A percentile compares a stretch with the other conserved stretches of the same genome.
These are phyloP conservation scores for Aspergillaceae sp. DNA, from an alignment of 2,329 filamentous ascomycete genomes.

Conservation along the genomic window DNA sequence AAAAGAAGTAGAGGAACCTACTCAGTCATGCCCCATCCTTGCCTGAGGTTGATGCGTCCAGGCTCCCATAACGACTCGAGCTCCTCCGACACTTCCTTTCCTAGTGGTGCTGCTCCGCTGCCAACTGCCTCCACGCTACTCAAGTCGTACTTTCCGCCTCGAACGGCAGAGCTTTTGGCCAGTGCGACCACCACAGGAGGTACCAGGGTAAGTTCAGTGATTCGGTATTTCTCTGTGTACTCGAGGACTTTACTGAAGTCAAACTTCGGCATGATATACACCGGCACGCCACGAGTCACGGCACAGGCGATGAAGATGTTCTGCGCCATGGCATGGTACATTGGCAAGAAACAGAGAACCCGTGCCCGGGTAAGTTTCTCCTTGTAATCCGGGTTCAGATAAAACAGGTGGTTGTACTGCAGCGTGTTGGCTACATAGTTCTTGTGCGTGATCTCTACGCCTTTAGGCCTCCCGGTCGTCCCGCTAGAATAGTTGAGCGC, in stretches of 20 bases:
- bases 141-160: constrained; percentile 53
- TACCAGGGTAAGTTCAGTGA: constrained; percentile 59
- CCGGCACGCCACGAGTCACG: constrained; percentile 45
- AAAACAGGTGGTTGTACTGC: constrained; percentile 47
- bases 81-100: constrained; percentile 45
- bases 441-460: constrained; percentile 70
- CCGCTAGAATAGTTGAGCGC: constrained; percentile 68
- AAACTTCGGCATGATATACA: constrained; percentile 73
- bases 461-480: constrained; percentile 75
- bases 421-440: constrained; percentile 65
- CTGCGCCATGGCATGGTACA: constrained; percentile 69
- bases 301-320: constrained; percentile 58
- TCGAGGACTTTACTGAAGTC: constrained; percentile 65
- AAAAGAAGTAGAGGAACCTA: constrained; percentile 23
- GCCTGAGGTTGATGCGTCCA: constrained; percentile 47
- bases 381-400: constrained; percentile 43
- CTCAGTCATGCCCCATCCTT: constrained; percentile 88
- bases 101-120: constrained; percentile 62
- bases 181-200: constrained; percentile 68
- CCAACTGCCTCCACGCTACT: constrained; percentile 53
- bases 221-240: constrained; percentile 57
- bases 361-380: constrained; percentile 34
- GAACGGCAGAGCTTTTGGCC: constrained; percentile 59
- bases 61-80: constrained; percentile 49
- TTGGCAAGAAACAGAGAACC: constrained; percentile 61